phyloP scores from a whole-genome alignment of 2,329 filamentous ascomycete species.

The Paecilomyces formosus region DNA sequence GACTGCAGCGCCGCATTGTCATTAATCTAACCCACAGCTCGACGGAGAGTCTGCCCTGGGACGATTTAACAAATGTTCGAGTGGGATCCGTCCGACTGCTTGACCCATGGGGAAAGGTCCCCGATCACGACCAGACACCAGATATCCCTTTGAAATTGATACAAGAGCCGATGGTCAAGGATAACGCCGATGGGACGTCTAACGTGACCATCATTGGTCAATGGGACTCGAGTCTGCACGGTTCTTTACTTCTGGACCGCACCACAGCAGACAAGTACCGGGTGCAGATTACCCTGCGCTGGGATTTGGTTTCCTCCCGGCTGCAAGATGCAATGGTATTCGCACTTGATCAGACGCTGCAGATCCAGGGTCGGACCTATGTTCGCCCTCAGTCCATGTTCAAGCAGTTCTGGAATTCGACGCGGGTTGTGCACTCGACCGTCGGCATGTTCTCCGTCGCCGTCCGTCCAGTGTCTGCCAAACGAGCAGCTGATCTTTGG shows the following conservation, averaged over 20 bases:
- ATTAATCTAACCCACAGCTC: conserved; percentile 89
- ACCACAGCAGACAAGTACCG: conserved; percentile 88
- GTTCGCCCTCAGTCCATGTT: conserved; percentile 82
- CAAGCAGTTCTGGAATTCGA: conserved; percentile 75
- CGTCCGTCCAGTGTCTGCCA: conserved; percentile 81
- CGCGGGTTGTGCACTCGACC: conserved; percentile 78
- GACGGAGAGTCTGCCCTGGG: conserved; percentile 80
- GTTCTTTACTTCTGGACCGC: conserved; percentile 85
- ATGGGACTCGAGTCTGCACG: conserved; percentile 93
- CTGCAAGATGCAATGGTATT: conserved; percentile 86
- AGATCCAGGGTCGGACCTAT: conserved; percentile 77
- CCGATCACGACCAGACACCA: conserved; percentile 65
- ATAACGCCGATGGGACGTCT: conserved; percentile 83
- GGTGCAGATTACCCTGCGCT: conserved; percentile 78
- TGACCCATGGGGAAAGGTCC: conserved; percentile 76
- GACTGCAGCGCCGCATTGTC: conserved; percentile 78
- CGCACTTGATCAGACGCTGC: conserved; percentile 68
- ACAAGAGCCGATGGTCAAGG: conserved; percentile 68
- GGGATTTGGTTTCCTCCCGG: conserved; percentile 78
- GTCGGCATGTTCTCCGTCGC: conserved; percentile 80
- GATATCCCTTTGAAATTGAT: conserved; percentile 73
- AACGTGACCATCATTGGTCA: conserved; percentile 82
- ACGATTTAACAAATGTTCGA: conserved; percentile 67
- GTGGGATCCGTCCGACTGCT: conserved; percentile 77
- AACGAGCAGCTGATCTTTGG: conserved; percentile 89